Conservation (phyloP, 345 rosid species). For the Rhizophora apiculata region DNA sequence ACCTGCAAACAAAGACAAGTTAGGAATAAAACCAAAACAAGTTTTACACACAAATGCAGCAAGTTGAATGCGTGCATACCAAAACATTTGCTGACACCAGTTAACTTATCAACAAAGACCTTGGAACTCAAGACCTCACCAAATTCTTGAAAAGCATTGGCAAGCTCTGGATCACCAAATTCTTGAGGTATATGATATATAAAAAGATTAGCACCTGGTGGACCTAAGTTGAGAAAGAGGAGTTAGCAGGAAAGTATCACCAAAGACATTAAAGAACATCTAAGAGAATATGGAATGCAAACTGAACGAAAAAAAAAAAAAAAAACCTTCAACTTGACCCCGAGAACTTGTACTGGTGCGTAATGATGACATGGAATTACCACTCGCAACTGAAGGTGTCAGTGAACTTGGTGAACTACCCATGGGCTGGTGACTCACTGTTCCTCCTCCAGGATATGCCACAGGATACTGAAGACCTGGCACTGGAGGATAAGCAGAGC, state of each 20-base stretch:
- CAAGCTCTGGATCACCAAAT: slow-evolving; percentile 88
- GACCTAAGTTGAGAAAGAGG: slow-evolving; percentile 55
- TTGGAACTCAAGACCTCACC: slow-evolving; percentile 93
- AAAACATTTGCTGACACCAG: slow-evolving; percentile 97
- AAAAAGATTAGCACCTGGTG: slow-evolving; percentile 94
- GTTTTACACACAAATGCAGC: slow-evolving; percentile 1
- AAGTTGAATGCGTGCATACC: slow-evolving; percentile 47
- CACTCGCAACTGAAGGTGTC: slow-evolving; percentile 50
- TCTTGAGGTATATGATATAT: slow-evolving; percentile 99
- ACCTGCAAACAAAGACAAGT: slow-evolving; percentile 48
- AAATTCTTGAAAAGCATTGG: slow-evolving; percentile 70
- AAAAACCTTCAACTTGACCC: slow-evolving; percentile 87
- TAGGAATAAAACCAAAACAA: slow-evolving; percentile 19
- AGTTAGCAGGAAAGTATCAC: slow-evolving; percentile 14
- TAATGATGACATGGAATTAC: slow-evolving; percentile 52
- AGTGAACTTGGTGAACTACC: slow-evolving; percentile 55
- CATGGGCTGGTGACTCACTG: slow-evolving; percentile 58
- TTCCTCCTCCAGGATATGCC: slow-evolving; percentile 82
- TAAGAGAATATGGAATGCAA: too few relatives aligned
- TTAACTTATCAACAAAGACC: slow-evolving; percentile 91
- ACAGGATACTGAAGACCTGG: slow-evolving; percentile 76
- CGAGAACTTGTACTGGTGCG: slow-evolving; percentile 58
- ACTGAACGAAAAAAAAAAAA: background rate
- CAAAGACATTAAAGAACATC: background rate
- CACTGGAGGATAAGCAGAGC: slow-evolving; percentile 66